These are phyloP conservation scores for Secale cereale DNA, from an alignment of 176 grass and related monocot species.

Conservation along the genomic window DNA sequence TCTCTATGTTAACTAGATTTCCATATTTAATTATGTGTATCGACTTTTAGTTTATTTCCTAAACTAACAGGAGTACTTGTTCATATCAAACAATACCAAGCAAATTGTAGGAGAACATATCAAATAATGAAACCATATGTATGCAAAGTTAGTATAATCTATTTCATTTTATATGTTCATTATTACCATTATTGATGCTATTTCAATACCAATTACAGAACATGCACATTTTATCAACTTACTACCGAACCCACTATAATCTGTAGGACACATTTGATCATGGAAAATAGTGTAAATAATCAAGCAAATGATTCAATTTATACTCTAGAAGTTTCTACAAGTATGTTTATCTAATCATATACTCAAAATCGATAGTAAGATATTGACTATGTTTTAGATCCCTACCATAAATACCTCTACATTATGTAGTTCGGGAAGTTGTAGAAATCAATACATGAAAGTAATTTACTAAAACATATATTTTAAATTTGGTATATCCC, in stretches of 20 bases:
- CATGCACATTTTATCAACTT: not conserved
- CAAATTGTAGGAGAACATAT: not conserved
- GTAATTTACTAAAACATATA: not conserved
- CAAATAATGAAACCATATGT: too few relatives aligned
- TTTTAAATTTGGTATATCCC: not conserved
- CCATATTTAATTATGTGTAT: too few relatives aligned
- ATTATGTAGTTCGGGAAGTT: not conserved
- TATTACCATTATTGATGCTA: not conserved
- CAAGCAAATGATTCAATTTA: not conserved
- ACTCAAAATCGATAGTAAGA: not conserved
- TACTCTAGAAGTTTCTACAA: not conserved
- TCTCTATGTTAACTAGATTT: too few relatives aligned
- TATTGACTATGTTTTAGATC: not conserved
- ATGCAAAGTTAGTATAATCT: not conserved
- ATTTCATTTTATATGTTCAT: not conserved
- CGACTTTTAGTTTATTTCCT: too few relatives aligned
- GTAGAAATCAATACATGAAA: not conserved
- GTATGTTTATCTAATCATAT: not conserved
- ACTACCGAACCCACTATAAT: not conserved
- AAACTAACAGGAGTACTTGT: too few relatives aligned
- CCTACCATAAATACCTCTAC: not conserved
- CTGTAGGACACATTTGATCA: not conserved
- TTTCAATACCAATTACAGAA: not conserved
- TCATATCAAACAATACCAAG: too few relatives aligned
- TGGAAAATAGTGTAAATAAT: not conserved